A percentile compares a stretch with the other conserved stretches of the same genome.
These are phyloP conservation scores for Candida golubevii DNA, from an alignment of 805 yeast species.

Conservation along the genomic window DNA sequence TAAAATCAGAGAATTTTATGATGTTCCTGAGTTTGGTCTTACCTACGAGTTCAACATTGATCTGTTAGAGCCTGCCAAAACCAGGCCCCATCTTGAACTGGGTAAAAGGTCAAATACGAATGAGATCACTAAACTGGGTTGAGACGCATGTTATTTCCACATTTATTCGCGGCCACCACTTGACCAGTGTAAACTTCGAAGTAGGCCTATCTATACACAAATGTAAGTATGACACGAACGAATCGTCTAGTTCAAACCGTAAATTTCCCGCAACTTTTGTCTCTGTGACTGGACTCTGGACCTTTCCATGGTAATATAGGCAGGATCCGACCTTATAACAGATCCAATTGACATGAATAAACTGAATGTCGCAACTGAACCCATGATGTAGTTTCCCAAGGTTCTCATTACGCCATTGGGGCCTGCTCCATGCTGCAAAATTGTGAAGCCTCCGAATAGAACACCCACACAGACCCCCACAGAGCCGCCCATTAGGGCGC, in stretches of 20 bases:
- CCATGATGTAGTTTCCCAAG: slow-evolving; percentile 91
- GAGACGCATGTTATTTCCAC: too few species aligned
- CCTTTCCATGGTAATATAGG: slow-evolving; percentile 20
- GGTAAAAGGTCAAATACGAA: too few species aligned
- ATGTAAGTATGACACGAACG: neutral
- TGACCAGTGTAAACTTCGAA: too few species aligned
- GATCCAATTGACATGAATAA: slow-evolving; percentile 95
- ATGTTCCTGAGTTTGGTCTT: slow-evolving; percentile 73
- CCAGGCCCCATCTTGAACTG: too few species aligned
- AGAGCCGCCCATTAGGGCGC: slow-evolving; percentile 89
- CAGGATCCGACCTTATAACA: slow-evolving; percentile 73
- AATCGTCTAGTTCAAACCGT: slow-evolving; percentile 13
- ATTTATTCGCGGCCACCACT: too few species aligned
- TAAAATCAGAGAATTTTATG: slow-evolving; percentile 36
- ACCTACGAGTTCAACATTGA: slow-evolving; percentile 48
- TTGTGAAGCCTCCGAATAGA: slow-evolving; percentile 88
- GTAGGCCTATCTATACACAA: slow-evolving; percentile 1
- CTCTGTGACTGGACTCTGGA: slow-evolving; percentile 15
- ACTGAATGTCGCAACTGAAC: slow-evolving; percentile 96
- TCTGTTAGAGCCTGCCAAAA: too few species aligned
- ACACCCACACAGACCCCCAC: slow-evolving; percentile 95
- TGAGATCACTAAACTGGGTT: too few species aligned
- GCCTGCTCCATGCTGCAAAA: slow-evolving; percentile 92
- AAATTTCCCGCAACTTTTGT: slow-evolving; percentile 15
- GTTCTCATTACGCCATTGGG: slow-evolving; percentile 97